phyloP scores from a whole-genome alignment of 2,329 filamentous ascomycete species.

The Stemphylium beticola region DNA sequence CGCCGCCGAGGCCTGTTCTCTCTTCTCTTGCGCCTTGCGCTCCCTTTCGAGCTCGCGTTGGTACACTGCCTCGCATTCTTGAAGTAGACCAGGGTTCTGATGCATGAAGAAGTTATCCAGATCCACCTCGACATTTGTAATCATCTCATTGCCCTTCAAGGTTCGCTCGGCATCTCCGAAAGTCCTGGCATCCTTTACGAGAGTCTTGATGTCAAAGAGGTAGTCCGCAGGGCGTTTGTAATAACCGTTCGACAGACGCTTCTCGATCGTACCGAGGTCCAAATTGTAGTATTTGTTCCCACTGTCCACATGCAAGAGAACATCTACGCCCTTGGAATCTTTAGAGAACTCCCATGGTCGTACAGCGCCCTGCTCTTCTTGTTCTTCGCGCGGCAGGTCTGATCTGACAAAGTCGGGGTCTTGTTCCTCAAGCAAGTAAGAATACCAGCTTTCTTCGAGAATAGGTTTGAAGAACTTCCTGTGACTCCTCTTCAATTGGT shows the following conservation, averaged over 20 bases:
- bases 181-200: conserved; percentile 83
- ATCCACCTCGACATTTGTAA: conserved; percentile 93
- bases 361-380: conserved; percentile 60
- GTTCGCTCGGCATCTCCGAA: conserved; percentile 82
- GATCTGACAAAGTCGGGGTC: conserved; percentile 71
- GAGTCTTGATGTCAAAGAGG: conserved; percentile 79
- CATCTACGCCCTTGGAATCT: conserved; percentile 79
- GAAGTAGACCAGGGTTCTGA: conserved; percentile 59
- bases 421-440: conserved; percentile 83
- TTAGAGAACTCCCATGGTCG: conserved; percentile 80
- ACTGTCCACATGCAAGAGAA: conserved; percentile 75
- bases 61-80: conserved; percentile 83
- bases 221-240: conserved; percentile 93
- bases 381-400: conserved; percentile 63
- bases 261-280: conserved; percentile 90
- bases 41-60: conserved; percentile 68
- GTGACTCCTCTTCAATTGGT: conserved; percentile 90
- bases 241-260: conserved; percentile 94
- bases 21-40: conserved; percentile 66
- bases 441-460: conserved; percentile 74
- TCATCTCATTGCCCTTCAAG: conserved; percentile 87
- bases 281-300: conserved; percentile 95
- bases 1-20: conserved; percentile 45
- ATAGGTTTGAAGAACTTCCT: conserved; percentile 81
- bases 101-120: conserved; percentile 69